Base-by-base conservation (phyloP, 768 basidiomycete species). In the Mycena alexandri region DNA sequence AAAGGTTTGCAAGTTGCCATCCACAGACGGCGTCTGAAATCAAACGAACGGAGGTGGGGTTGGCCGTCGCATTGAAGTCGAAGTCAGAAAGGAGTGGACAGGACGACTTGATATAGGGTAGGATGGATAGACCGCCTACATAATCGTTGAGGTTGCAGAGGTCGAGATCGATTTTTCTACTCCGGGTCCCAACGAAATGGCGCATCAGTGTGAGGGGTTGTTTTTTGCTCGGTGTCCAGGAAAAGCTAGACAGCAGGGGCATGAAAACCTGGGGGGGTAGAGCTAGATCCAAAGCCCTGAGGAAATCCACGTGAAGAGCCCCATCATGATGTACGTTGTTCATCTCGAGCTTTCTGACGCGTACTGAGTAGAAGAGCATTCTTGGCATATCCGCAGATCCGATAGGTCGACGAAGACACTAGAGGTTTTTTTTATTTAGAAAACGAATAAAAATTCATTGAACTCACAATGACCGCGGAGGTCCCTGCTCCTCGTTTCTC, bases 331-430 rank as follows among this genome's bases (percentile, higher is more conserved):
- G 38, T 19, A 2, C 0, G 53, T 3, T 9, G 3, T 34, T 0
- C 22, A 57, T 17, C 8, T 36, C 6, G 29, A 67, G 51, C 2
- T 1, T 19, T 48, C 34, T 46, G 50, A 68, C 56, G 33, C 67
- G 61, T 24, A 59, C 56, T 5, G 67, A 63, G 21, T 68, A 68
- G 43, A 68, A 68, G 8, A 68, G n/a, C 24, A 68, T 41, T 54
- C 61, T 68, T 14, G 61, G 51, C n/a, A 63, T 11, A n/a, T 68
- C 67, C 3, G 50, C n/a, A 5, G 24, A 25, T 17, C 43, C 17
- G 10, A 68, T 63, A 12, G 67, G 61, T 19, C 61, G 67, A 42
- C 61, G 67, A n/a, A 63, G 43, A 10, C 33, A 38, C 61, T 62
- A 14, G 21, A 19, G 9, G 0, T 10, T 22, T 17, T 50, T 16